phyloP scores from a whole-genome alignment of 768 basidiomycete species.

The Jaapia argillacea region DNA sequence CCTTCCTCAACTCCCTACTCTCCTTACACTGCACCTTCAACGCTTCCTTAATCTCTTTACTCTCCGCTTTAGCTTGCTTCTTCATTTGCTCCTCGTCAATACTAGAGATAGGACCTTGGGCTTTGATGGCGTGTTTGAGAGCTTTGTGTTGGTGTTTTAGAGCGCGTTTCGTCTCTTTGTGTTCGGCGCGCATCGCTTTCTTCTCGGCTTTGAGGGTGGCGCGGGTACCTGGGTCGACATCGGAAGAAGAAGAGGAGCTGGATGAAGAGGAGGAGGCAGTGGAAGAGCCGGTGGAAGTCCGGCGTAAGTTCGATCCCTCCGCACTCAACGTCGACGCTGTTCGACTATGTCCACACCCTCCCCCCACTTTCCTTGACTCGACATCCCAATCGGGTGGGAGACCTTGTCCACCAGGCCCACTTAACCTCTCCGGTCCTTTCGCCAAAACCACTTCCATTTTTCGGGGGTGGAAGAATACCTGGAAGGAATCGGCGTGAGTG shows the following conservation, averaged over 20 bases:
- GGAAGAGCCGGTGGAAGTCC: not conserved
- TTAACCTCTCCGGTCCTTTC: conserved; percentile 14
- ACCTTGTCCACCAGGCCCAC: not conserved
- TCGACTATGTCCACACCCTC: no score
- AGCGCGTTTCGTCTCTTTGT: not conserved
- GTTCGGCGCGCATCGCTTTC: not conserved
- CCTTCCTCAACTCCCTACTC: no score
- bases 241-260: not conserved
- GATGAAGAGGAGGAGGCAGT: not conserved
- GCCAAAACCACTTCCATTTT: conserved; percentile 32
- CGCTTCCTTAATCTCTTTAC: not conserved
- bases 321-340: no score
- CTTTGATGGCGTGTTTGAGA: no score
- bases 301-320: no score
- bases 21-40: not conserved
- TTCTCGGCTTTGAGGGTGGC: not conserved
- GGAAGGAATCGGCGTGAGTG: not conserved
- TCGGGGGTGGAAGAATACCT: conserved; percentile 39
- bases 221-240: not conserved
- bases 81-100: conserved; percentile 1
- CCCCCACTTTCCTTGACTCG: no score
- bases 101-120: no score
- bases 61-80: not conserved
- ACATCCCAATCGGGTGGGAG: no score
- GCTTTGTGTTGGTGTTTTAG: not conserved